Base-by-base conservation (phyloP, 2,329 filamentous ascomycete species). In the Xylaria sp. region DNA sequence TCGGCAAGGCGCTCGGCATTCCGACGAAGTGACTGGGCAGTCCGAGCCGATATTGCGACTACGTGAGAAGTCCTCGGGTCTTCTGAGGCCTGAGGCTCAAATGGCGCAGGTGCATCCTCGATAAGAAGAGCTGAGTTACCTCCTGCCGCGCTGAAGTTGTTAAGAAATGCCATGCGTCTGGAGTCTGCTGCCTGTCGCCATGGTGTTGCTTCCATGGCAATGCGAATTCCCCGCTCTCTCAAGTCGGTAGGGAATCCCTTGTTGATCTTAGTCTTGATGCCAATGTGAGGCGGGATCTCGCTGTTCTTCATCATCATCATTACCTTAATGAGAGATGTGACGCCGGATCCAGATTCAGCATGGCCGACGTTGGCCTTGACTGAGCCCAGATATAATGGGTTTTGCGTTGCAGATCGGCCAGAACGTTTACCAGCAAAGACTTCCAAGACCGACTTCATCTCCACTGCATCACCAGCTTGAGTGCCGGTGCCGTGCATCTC, bases 401-500 rank as follows among this genome's bases (percentile, higher is more conserved):
- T 50, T 41, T 83, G 76, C n/a, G 28, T 39, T 5, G 52, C 41
- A n/a, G 18, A 81, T 77, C 10, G 73, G 60, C n/a, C 81, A 9
- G 86, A 85, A 52, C 23, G 13, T 18, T 6, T 25, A 86, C 88
- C 72, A 4, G 61, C 61, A 51, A 91, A 91, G 5, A 87, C 83
- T 41, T 87, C 84, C 20, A 84, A 82, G 55, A 92, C 88, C 0
- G 87, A 89, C 1, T 85, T 83, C 84, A 90, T 89, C 77, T 92
- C 90, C 87, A 86, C 18, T 1, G 85, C 85, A 76, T 94, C 91
- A 66, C 91, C 91, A 28, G 89, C 91, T 76, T 92, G 90, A 0
- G 90, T 92, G 54, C 90, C 90, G 3, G 90, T 92, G 7, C 90
- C 90, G 76, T 92, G 90, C 84, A 91, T 88, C 76, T 92, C 90